phyloP scores from a whole-genome alignment of 2,329 filamentous ascomycete species.

The Phialophora verrucosa region DNA sequence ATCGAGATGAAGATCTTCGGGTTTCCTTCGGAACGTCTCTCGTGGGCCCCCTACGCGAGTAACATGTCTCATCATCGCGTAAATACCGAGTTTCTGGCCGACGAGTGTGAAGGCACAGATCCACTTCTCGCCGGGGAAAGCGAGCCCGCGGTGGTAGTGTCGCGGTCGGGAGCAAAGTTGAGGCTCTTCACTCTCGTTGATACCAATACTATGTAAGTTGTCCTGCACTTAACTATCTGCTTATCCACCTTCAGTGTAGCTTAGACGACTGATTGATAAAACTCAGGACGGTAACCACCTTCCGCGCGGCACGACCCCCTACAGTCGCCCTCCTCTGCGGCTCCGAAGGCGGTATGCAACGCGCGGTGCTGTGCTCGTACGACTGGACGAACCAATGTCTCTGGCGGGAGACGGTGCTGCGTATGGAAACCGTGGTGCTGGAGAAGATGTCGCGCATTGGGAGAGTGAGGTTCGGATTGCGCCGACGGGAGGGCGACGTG shows the following conservation, averaged over 20 bases:
- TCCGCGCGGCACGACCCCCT: constrained; percentile 49
- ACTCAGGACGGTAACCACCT: constrained; percentile 45
- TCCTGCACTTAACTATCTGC: background rate
- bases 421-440: constrained; percentile 49
- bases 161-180: constrained; percentile 37
- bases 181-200: constrained; percentile 50
- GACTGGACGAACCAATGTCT: constrained; percentile 51
- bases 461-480: constrained; percentile 43
- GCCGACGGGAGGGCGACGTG: constrained; percentile 8
- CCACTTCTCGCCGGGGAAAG: constrained; percentile 40
- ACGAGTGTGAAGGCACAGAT: constrained; percentile 44
- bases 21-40: constrained; percentile 44
- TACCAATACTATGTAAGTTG: constrained; percentile 49
- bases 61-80: constrained; percentile 45
- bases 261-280: background rate
- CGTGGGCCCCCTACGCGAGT: constrained; percentile 46
- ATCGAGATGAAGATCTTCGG: constrained; percentile 51
- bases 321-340: constrained; percentile 53
- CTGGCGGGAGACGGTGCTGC: constrained; percentile 53
- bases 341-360: constrained; percentile 54
- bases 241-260: background rate
- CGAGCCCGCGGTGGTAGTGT: background rate
- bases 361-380: constrained; percentile 54
- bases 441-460: constrained; percentile 47
- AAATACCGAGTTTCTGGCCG: constrained; percentile 34